Percentiles rank a stretch among this genome's conserved stretches.
Evolutionary conservation across 495 filamentous ascomycete species (phyloP).

Genomic region (Acidiella bohemica): DNA sequence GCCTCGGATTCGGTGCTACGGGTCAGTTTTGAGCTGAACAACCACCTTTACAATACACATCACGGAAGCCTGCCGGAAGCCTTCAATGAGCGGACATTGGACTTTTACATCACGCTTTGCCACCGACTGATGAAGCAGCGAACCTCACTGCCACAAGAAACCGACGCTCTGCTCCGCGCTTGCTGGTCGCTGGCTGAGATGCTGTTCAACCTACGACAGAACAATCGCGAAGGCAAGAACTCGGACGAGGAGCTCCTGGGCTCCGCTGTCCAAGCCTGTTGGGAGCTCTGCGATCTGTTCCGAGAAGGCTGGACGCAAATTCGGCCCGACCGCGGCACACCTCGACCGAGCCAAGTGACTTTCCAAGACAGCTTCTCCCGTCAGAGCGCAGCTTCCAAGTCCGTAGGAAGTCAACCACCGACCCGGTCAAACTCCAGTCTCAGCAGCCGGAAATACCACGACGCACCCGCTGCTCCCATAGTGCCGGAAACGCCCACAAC

Average conservation of each 20-base stretch:
- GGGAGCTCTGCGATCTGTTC: constrained; percentile 91
- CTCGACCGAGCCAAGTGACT: constrained; percentile 62
- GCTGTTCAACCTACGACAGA: constrained; percentile 84
- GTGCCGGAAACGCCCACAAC: constrained; percentile 83
- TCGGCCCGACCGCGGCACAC: constrained; percentile 74
- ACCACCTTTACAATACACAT: constrained; percentile 84
- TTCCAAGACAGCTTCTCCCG: constrained; percentile 34
- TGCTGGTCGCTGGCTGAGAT: constrained; percentile 90
- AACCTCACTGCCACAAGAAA: constrained; percentile 59
- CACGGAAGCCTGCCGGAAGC: constrained; percentile 74
- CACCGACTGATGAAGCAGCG: constrained; percentile 91
- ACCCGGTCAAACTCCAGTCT: constrained; percentile 18
- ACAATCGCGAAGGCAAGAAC: constrained; percentile 53
- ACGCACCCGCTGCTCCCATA: constrained; percentile 15
- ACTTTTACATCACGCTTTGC: constrained; percentile 87
- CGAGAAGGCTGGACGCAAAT: constrained; percentile 86
- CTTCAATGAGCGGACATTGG: constrained; percentile 76
- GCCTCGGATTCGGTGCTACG: constrained; percentile 68
- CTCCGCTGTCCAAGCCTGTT: constrained; percentile 81
- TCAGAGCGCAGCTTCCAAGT: constrained; percentile 2
- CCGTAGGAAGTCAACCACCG: constrained; percentile 8
- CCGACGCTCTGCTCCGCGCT: constrained; percentile 66
- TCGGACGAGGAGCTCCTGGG: constrained; percentile 72
- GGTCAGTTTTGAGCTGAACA: constrained; percentile 89
- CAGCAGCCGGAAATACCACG: constrained; percentile 14